Conservation (phyloP, 805 yeast species). For the Lipomyces starkeyi region DNA sequence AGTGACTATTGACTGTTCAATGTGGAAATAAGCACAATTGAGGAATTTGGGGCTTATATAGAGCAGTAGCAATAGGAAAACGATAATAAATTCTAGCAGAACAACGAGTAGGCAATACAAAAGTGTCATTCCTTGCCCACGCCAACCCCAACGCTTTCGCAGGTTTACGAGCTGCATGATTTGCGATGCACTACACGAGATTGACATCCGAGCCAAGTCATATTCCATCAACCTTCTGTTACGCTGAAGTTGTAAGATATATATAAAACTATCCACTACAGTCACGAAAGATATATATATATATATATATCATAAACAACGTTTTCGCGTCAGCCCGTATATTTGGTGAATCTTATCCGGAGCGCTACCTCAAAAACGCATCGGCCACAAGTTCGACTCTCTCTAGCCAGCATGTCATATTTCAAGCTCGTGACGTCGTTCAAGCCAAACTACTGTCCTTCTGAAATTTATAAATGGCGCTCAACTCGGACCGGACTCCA, state of each 20-base stretch:
- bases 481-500: slow-evolving; percentile 84
- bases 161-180: background rate
- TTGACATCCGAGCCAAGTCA: too few species aligned
- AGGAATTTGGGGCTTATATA: background rate
- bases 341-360: background rate
- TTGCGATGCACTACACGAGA: too few species aligned
- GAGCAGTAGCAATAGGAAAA: background rate
- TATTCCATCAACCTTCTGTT: too few species aligned
- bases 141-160: background rate
- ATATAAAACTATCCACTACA: too few species aligned
- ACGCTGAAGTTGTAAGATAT: too few species aligned
- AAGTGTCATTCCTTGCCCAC: background rate
- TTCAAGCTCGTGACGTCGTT: slow-evolving; percentile 10
- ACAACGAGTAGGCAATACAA: background rate
- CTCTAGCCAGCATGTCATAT: background rate
- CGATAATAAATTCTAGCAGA: background rate
- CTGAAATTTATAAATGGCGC: slow-evolving; percentile 60
- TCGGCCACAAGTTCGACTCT: background rate
- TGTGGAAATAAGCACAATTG: background rate
- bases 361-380: background rate
- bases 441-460: slow-evolving; percentile 28
- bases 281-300: background rate
- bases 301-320: background rate
- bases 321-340: background rate
- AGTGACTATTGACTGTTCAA: background rate